Evolutionary conservation across 2,329 filamentous ascomycete genomes (phyloP).

Genomic region (Diplodia mutila): DNA sequence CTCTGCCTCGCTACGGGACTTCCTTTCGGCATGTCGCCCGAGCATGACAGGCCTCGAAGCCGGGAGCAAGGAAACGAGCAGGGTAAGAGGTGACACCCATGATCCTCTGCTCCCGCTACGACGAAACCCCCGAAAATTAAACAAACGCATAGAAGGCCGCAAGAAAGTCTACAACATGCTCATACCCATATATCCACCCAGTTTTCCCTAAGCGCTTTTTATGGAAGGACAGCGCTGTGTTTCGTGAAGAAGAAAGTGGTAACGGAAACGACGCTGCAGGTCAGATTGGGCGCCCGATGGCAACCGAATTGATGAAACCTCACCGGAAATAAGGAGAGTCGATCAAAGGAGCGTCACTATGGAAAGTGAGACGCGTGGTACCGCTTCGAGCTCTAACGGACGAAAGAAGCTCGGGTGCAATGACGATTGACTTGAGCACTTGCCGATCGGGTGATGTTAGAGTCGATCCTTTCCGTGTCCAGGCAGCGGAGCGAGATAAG

Average conservation of each 20-base stretch:
- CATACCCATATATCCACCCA: conserved; percentile 17
- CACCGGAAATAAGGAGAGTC: conserved; percentile 18
- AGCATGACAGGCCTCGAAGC: background rate
- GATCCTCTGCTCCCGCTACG: background rate
- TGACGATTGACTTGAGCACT: conserved; percentile 4
- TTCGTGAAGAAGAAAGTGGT: conserved; percentile 9
- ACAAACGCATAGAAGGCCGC: conserved; percentile 15
- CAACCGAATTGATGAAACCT: conserved; percentile 4
- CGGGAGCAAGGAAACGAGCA: background rate
- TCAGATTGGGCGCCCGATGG: conserved; percentile 19
- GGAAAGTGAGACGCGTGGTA: conserved; percentile 1
- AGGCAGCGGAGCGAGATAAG: conserved; percentile 9
- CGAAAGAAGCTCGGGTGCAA: background rate
- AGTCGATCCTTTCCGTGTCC: conserved; percentile 5
- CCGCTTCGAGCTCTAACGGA: conserved; percentile 7
- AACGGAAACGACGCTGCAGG: conserved; percentile 18
- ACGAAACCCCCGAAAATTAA: conserved; percentile 1
- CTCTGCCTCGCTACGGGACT: background rate
- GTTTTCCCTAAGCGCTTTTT: conserved; percentile 18
- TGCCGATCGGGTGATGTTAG: conserved; percentile 5
- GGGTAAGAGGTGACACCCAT: background rate
- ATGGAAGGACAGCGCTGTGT: background rate
- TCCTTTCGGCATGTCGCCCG: background rate
- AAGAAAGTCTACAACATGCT: conserved; percentile 24
- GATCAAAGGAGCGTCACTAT: conserved; percentile 20